Conservation (phyloP, 2,329 filamentous ascomycete genomes). For the Alternaria arborescens region DNA sequence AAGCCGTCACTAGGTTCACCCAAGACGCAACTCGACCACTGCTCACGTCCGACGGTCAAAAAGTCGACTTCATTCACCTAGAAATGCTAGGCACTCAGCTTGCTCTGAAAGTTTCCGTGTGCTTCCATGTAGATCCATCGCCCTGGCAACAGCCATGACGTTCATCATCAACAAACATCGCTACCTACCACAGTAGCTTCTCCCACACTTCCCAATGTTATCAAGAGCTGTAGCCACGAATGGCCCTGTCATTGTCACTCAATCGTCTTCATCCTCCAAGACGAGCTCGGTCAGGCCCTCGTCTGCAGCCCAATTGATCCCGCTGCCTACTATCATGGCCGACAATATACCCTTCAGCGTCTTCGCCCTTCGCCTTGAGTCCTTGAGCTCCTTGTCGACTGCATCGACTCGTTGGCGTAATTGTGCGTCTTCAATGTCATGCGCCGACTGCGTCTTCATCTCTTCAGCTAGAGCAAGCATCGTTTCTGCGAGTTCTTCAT, state of each 20-base stretch:
- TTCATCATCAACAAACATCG: constrained; percentile 22
- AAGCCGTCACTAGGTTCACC: not conserved
- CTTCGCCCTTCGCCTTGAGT: constrained; percentile 72
- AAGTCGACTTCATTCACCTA: not conserved
- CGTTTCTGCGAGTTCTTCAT: constrained; percentile 68
- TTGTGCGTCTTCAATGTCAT: constrained; percentile 63
- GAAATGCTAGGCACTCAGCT: not conserved
- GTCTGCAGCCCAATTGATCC: constrained; percentile 81
- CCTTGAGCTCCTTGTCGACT: constrained; percentile 67
- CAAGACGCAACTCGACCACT: not conserved
- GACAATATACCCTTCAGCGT: constrained; percentile 81
- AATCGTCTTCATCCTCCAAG: constrained; percentile 67
- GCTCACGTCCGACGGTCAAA: not conserved
- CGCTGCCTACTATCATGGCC: constrained; percentile 80
- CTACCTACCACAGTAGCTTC: not conserved
- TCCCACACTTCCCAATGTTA: not conserved
- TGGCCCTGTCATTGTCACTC: not conserved
- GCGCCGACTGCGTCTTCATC: constrained; percentile 61
- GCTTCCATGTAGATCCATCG: not conserved
- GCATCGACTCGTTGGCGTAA: constrained; percentile 64
- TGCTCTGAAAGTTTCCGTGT: not conserved
- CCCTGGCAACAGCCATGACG: constrained; percentile 17
- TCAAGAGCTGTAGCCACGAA: not conserved
- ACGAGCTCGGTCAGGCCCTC: constrained; percentile 74
- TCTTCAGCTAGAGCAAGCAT: constrained; percentile 71